Evolutionary conservation across 1,284 basidiomycete species (phyloP), one percentile per base, ranked within the genome.

Genomic region (Cronartium quercuum): DNA sequence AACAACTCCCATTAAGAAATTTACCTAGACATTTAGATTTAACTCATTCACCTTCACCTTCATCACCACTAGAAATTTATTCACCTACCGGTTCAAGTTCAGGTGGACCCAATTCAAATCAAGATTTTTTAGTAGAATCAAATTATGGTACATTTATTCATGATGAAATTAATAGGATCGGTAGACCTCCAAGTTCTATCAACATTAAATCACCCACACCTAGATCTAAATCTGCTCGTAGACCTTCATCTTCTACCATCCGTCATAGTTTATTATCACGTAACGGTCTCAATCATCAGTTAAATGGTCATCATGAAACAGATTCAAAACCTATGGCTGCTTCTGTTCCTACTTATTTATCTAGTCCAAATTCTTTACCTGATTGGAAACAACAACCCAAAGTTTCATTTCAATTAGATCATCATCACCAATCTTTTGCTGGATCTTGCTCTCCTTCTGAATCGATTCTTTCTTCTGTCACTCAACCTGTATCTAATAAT

Each of bases 291-390:
- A 13, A n/a, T 15, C 40, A 29, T 65, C 18, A 24, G 18, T 29
- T 29, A n/a, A 38, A 35, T 29, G 40, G 12, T 34, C n/a, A 9
- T n/a, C 18, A n/a, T 42, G 13, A 7, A 0, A 40, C 15, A 38
- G 18, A 35, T 18, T n/a, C 13, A 51, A 15, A 21, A 18, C 34
- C 41, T 37, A 10, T 35, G 35, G 61, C 42, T 4, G 24, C n/a
- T 41, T 61, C 42, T 35, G 60, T 41, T 35, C 68, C 68, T 29
- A 65, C 63, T 12, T 65, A 65, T 65, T 21, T 65, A 34, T 69
- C 38, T 40, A 18, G 42, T 44, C 42, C 18, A 18, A 44, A 44
- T 44, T 44, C 42, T 21, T 55, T 29, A 21, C 51, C 51, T 55
- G 51, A n/a, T 21, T n/a, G n/a, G n/a, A n/a, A n/a, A n/a, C n/a